Conservation (phyloP, 805 yeast species). For the Ogataea salicorniae region DNA sequence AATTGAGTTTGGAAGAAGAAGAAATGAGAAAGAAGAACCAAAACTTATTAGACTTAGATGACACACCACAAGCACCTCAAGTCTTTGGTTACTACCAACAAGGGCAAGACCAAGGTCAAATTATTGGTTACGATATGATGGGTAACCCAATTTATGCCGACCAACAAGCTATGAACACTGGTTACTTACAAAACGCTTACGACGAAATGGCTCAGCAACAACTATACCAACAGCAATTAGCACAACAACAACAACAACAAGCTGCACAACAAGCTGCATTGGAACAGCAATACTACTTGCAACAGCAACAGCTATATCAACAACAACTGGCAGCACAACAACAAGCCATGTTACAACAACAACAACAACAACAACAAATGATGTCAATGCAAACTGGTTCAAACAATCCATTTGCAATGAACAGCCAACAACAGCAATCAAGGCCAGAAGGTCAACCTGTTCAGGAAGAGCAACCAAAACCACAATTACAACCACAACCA, state of each 20-base stretch:
- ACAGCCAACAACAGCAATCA: constrained; percentile 29
- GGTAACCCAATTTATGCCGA: constrained; percentile 59
- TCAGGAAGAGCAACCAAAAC: constrained; percentile 18
- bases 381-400: constrained; percentile 35
- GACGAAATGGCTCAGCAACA: constrained; percentile 23
- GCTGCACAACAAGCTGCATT: constrained; percentile 4
- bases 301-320: constrained; percentile 18
- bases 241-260: constrained; percentile 14
- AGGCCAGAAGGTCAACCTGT: constrained; percentile 19
- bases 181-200: constrained; percentile 45
- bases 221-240: constrained; percentile 19
- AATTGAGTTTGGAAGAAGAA: constrained; percentile 72
- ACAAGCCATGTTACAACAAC: constrained; percentile 13
- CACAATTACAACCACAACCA: constrained; percentile 12
- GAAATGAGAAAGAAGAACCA: constrained; percentile 49
- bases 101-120: constrained; percentile 23
- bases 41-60: constrained; percentile 50
- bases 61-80: constrained; percentile 31
- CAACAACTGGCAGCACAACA: constrained; percentile 19
- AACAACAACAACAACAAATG: constrained; percentile 28
- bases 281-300: constrained; percentile 14
- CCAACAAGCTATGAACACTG: constrained; percentile 49
- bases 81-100: constrained; percentile 27
- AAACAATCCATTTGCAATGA: constrained; percentile 34
- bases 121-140: constrained; percentile 50